Evolutionary conservation across 768 basidiomycete genomes (phyloP).

Genomic region (Boletus rufocinnamomeus): DNA sequence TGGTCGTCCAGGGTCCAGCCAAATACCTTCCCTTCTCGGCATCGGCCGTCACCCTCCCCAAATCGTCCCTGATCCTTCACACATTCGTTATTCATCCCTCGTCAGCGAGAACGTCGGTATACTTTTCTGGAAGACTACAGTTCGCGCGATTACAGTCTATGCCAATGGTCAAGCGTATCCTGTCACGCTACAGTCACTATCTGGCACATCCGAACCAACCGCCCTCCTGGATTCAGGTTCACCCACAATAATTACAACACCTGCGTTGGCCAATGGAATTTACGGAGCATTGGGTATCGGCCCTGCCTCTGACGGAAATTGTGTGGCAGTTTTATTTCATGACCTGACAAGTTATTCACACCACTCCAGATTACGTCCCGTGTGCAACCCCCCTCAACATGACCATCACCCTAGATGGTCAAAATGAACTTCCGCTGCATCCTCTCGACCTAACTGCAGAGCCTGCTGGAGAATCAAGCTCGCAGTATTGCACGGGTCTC

Average conservation of each 20-base stretch:
- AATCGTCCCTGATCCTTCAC: conserved; percentile 53
- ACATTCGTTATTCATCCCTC: conserved; percentile 51
- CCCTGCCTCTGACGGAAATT: conserved; percentile 61
- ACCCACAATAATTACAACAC: conserved; percentile 64
- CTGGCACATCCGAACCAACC: conserved; percentile 49
- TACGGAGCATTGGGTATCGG: conserved; percentile 72
- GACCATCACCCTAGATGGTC: conserved; percentile 63
- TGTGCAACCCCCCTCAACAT: conserved; percentile 73
- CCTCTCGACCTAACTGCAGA: conserved; percentile 70
- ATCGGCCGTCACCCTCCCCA: conserved; percentile 66
- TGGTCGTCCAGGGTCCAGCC: conserved; percentile 61
- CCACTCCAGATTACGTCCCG: conserved; percentile 64
- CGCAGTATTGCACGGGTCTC: conserved; percentile 59
- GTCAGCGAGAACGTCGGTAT: conserved; percentile 43
- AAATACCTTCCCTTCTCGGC: conserved; percentile 60
- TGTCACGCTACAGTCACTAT: conserved; percentile 45
- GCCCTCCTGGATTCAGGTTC: conserved; percentile 77
- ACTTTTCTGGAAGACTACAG: conserved; percentile 63
- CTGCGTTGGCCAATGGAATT: conserved; percentile 66
- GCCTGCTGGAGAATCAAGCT: conserved; percentile 43
- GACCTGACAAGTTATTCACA: conserved; percentile 6
- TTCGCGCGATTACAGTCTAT: conserved; percentile 63
- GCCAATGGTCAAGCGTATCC: conserved; percentile 43
- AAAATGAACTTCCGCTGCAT: conserved; percentile 60
- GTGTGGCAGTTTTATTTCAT: conserved; percentile 42